Conservation (phyloP, 2,329 filamentous ascomycete genomes). For the Aphanoascus verrucosus region DNA sequence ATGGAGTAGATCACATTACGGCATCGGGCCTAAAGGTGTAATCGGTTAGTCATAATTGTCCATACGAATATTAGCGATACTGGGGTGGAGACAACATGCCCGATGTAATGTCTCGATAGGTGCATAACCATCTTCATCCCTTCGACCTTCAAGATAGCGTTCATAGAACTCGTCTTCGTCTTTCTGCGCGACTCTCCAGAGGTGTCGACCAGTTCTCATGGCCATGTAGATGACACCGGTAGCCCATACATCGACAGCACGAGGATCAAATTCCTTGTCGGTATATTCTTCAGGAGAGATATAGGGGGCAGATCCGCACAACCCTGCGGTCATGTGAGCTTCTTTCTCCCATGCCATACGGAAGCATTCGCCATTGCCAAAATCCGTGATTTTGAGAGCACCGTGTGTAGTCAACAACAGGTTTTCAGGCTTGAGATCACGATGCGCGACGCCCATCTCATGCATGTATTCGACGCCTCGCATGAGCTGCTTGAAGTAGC, state of each 20-base stretch:
- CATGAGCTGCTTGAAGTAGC: constrained; percentile 99
- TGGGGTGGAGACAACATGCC: constrained; percentile 47
- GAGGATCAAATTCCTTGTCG: constrained; percentile 89
- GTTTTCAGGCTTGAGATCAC: constrained; percentile 94
- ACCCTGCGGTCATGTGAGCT: constrained; percentile 92
- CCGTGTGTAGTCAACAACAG: constrained; percentile 85
- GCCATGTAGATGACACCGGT: constrained; percentile 99
- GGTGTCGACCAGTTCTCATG: constrained; percentile 89
- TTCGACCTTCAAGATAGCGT: constrained; percentile 81
- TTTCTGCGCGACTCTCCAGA: constrained; percentile 94
- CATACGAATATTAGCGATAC: constrained; percentile 11
- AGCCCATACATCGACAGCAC: constrained; percentile 97
- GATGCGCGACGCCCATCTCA: constrained; percentile 96
- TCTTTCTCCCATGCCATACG: constrained; percentile 99
- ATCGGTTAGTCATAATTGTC: constrained; percentile 14
- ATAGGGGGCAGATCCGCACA: constrained; percentile 93
- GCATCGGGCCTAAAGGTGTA: constrained; percentile 63
- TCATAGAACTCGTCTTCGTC: constrained; percentile 97
- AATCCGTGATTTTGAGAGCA: constrained; percentile 93
- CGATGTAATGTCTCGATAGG: constrained; percentile 92
- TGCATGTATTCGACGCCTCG: constrained; percentile 98
- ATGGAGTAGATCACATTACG: constrained; percentile 99
- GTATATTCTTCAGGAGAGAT: constrained; percentile 95
- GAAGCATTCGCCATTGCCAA: constrained; percentile 98
- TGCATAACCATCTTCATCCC: constrained; percentile 89